Conservation (phyloP, 169 alveolate species). For the Cryptosporidium sp. region DNA sequence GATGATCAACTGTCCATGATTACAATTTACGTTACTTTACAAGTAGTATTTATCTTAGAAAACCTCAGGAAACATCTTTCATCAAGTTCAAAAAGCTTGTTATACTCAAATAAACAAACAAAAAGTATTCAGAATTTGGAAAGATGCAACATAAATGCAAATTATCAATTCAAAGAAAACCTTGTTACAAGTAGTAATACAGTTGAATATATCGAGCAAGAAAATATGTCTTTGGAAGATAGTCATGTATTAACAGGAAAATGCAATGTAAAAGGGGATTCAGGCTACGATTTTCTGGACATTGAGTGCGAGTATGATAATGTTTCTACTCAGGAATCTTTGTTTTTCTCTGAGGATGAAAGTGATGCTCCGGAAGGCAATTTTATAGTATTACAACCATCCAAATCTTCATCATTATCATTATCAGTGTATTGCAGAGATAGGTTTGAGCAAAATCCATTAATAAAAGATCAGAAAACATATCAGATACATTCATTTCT, state of each 20-base stretch:
- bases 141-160: no score
- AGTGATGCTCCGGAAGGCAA: not conserved
- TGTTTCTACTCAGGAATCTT: not conserved
- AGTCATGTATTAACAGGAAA: not conserved
- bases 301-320: not conserved
- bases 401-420: no score
- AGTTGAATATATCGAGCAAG: not conserved
- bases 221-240: not conserved
- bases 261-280: not conserved
- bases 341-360: not conserved
- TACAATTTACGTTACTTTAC: constrained; percentile 25
- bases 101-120: not conserved
- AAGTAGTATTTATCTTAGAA: not conserved
- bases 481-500: not conserved
- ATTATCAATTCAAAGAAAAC: not conserved
- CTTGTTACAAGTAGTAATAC: not conserved
- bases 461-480: not conserved
- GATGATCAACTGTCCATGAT: not conserved
- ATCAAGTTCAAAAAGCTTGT: not conserved
- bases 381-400: no score
- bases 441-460: not conserved
- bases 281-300: not conserved
- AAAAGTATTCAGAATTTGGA: not conserved
- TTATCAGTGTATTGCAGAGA: not conserved
- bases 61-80: not conserved